Evolutionary conservation across 257 asterid species (phyloP), one percentile per base, ranked within the genome.

Genomic region (Misopates orontium): DNA sequence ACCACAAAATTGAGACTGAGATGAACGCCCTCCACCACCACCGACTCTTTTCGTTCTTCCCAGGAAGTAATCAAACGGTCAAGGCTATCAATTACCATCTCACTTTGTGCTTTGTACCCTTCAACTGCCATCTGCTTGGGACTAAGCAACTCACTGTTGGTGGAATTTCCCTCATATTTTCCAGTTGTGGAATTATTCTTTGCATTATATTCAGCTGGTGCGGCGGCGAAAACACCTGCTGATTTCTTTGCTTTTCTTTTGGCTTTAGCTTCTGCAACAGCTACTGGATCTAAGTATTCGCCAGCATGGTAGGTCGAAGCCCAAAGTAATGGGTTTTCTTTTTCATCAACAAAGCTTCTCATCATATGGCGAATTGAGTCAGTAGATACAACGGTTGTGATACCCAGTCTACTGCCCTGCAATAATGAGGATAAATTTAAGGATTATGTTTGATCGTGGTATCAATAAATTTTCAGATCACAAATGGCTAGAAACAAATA

Each of bases 1-100:
- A 94, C 99, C 99, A 94, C 99, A 71, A 94, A 94, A 82, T 94
- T 94, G 81, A 94, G 98, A 78, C 99, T 94, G 61, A 94, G 75
- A 78, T 94, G 99, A 66, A 94, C 99, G 54, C 99, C 99, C 84
- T 94, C 99, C 64, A 94, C 98, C 51, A 94, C 96, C 9, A 88
- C 99, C 19, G 99, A 94, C 72, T 94, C 98, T 69, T 87, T 90
- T 60, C 96, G 84, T 70, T 88, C 96, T 79, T 94, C 99, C 99
- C 99, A 94, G 0, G 88, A 87, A 60, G 98, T 88, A 68, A 94
- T 90, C 75, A 94, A 79, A 40, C 98, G 86, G 70, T 94, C 98
- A 49, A 94, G 99, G 82, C 99, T 94, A 59, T 94, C 99, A 67
- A 91, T 94, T 40, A 94, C 97, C 99, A 94, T 94, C 82, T 94